These are phyloP conservation scores for Carnegiea gigantea DNA, from an alignment of 179 eudicot species.

Conservation along the genomic window DNA sequence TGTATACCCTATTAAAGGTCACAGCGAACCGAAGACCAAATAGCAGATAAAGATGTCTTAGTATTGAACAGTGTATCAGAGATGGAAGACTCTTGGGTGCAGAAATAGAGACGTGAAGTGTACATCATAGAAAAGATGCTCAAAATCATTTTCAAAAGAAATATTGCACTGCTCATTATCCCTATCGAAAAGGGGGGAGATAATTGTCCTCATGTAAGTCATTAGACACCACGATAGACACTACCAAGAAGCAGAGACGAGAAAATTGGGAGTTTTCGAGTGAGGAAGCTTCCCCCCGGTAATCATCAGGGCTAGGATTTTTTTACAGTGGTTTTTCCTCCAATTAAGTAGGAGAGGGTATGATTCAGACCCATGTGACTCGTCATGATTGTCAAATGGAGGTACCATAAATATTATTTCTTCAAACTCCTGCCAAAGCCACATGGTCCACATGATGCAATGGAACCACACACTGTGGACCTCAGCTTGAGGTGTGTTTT, in stretches of 20 bases:
- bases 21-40: too few species aligned
- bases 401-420: too few species aligned
- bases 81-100: too few species aligned
- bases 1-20: too few species aligned
- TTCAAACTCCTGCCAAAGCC: not conserved
- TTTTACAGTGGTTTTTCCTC: not conserved
- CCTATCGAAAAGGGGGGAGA: not conserved
- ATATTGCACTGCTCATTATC: not conserved
- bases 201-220: not conserved
- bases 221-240: not conserved
- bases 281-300: not conserved
- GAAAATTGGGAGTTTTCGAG: not conserved
- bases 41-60: too few species aligned
- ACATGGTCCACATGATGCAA: not conserved
- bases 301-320: not conserved
- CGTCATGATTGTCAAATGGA: not conserved
- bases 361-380: not conserved
- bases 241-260: not conserved
- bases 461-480: not conserved
- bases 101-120: not conserved
- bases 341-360: not conserved
- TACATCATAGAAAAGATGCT: not conserved
- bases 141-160: not conserved
- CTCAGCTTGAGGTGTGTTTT: not conserved
- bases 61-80: too few species aligned